phyloP scores from a whole-genome alignment of 2,329 filamentous ascomycete species.

The Calonectria naviculata region DNA sequence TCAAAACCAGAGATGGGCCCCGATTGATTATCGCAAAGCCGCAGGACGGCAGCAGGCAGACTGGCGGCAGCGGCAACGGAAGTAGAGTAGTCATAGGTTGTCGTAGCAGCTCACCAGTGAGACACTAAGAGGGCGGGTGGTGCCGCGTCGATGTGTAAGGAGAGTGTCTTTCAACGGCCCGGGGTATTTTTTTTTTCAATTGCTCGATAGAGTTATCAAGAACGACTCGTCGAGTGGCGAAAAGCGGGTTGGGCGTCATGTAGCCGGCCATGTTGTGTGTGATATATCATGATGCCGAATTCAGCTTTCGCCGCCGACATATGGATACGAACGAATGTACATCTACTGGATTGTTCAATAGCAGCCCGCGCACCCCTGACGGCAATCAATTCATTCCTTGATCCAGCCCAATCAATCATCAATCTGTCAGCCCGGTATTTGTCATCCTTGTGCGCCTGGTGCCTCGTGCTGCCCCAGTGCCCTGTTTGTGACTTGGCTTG shows the following conservation, averaged over 20 bases:
- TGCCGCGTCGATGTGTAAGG: conserved; percentile 20
- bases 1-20: neutral
- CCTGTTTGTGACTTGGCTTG: conserved; percentile 7
- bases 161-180: conserved; percentile 10
- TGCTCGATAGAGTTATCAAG: neutral
- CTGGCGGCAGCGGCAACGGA: neutral
- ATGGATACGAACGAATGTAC: neutral
- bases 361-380: neutral
- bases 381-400: neutral
- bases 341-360: neutral
- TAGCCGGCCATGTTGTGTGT: neutral
- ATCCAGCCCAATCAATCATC: conserved; percentile 1
- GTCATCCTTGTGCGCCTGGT: neutral
- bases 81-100: neutral
- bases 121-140: conserved; percentile 22
- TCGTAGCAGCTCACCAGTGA: neutral
- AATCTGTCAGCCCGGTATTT: conserved; percentile 5
- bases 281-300: neutral
- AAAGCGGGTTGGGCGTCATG: neutral
- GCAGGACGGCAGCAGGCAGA: neutral
- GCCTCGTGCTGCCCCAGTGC: neutral
- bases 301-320: neutral
- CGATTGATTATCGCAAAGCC: neutral
- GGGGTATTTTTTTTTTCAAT: neutral
- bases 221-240: neutral